phyloP scores from a whole-genome alignment of 164 flowering plant species.

The Vitis rotundifolia region DNA sequence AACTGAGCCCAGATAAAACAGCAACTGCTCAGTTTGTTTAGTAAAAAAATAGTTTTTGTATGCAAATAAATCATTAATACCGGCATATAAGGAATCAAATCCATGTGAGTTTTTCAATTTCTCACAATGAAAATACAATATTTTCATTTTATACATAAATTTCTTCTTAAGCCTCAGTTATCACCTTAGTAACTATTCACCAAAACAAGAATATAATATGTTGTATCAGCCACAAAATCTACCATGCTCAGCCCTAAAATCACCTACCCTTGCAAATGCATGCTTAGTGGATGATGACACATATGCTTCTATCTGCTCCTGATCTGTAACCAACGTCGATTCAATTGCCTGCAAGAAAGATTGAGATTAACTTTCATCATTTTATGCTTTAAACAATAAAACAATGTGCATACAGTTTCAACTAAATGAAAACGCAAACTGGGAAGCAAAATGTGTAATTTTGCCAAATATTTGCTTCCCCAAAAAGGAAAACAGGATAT shows the following conservation, averaged over 20 bases:
- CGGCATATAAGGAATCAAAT: no score
- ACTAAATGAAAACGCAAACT: background rate
- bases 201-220: no score
- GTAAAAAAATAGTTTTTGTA: no score
- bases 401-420: background rate
- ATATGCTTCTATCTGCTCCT: conserved; percentile 79
- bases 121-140: no score
- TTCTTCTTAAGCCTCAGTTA: no score
- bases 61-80: no score
- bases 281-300: conserved; percentile 70
- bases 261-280: conserved; percentile 79
- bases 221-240: background rate
- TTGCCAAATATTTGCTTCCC: background rate
- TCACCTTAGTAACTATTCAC: no score
- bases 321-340: conserved; percentile 44
- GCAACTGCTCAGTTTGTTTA: no score
- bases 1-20: no score
- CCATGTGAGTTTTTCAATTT: no score
- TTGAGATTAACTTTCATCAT: background rate
- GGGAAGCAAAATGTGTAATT: background rate
- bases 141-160: no score
- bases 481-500: background rate
- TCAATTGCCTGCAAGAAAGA: conserved; percentile 50
- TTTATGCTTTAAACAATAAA: background rate
- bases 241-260: background rate